phyloP scores from a whole-genome alignment of 495 filamentous ascomycete species.

The Neurospora hispaniola region DNA sequence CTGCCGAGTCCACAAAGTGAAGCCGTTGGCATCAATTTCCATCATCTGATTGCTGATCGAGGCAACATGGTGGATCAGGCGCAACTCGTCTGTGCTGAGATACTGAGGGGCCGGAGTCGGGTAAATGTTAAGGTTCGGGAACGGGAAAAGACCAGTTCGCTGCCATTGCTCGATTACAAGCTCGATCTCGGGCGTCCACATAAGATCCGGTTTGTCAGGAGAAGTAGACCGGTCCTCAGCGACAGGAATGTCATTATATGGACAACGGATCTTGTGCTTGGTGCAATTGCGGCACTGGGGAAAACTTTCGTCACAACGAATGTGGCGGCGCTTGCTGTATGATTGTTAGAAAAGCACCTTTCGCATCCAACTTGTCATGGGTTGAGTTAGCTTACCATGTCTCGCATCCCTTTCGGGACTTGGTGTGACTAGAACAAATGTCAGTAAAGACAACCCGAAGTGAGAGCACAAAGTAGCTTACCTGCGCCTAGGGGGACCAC shows the following conservation, averaged over 20 bases:
- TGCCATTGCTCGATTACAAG: conserved; percentile 74
- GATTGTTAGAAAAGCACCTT: conserved; percentile 13
- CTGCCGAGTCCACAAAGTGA: conserved; percentile 84
- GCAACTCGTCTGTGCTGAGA: conserved; percentile 64
- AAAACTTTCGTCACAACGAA: conserved; percentile 93
- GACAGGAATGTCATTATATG: conserved; percentile 76
- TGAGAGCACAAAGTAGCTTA: conserved; percentile 16
- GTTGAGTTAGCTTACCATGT: conserved; percentile 51
- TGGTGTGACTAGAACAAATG: conserved; percentile 64
- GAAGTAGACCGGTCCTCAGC: conserved; percentile 54
- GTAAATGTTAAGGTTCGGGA: conserved; percentile 67
- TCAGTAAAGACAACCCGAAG: not conserved
- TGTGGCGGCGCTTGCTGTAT: conserved; percentile 75
- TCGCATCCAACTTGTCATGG: not conserved
- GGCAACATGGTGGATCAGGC: conserved; percentile 84
- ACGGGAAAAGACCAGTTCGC: conserved; percentile 74
- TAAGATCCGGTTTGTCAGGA: conserved; percentile 64
- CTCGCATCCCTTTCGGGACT: conserved; percentile 93
- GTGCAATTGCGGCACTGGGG: conserved; percentile 98
- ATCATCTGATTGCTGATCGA: conserved; percentile 75
- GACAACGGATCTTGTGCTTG: conserved; percentile 95
- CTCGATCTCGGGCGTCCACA: conserved; percentile 77
- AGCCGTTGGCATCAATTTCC: conserved; percentile 61
- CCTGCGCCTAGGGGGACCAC: conserved; percentile 60
- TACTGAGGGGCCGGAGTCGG: conserved; percentile 51